Conservation (phyloP, 2,329 filamentous ascomycete species). For the Trichophyton equinum region DNA sequence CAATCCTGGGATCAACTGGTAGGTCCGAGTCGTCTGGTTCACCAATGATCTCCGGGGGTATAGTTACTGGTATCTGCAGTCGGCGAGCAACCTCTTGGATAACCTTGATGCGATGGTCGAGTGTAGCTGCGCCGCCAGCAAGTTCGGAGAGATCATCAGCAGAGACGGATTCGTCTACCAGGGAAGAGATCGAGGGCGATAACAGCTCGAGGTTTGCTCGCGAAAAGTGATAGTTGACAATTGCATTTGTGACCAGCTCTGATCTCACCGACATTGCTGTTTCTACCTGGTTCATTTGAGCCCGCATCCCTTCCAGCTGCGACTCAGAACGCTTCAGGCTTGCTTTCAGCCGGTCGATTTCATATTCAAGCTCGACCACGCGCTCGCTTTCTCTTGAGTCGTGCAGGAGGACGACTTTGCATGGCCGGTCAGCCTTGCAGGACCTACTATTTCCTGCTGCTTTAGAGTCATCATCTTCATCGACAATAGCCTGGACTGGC, state of each 20-base stretch:
- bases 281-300: slow-evolving; percentile 10
- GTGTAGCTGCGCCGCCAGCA: slow-evolving; percentile 11
- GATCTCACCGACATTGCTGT: slow-evolving; percentile 9
- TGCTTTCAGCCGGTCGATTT: slow-evolving; percentile 8
- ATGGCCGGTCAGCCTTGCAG: neutral
- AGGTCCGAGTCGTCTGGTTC: neutral
- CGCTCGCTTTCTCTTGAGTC: slow-evolving; percentile 9
- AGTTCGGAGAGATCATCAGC: slow-evolving; percentile 7
- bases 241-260: slow-evolving; percentile 10
- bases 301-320: slow-evolving; percentile 7
- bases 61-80: slow-evolving; percentile 8
- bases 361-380: slow-evolving; percentile 9
- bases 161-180: slow-evolving; percentile 10
- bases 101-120: slow-evolving; percentile 9
- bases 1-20: neutral
- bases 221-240: slow-evolving; percentile 11
- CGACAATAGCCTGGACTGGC: neutral
- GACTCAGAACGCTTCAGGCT: slow-evolving; percentile 9
- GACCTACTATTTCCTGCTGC: slow-evolving; percentile 5
- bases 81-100: slow-evolving; percentile 10
- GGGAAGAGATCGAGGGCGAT: slow-evolving; percentile 7
- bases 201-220: slow-evolving; percentile 8
- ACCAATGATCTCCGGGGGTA: slow-evolving; percentile 3
- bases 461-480: neutral
- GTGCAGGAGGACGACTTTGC: slow-evolving; percentile 8